A percentile compares a stretch with the other conserved stretches of the same genome.
phyloP scores from a whole-genome alignment of 805 yeast genomes.

The Cyberlindnera meyerae region DNA sequence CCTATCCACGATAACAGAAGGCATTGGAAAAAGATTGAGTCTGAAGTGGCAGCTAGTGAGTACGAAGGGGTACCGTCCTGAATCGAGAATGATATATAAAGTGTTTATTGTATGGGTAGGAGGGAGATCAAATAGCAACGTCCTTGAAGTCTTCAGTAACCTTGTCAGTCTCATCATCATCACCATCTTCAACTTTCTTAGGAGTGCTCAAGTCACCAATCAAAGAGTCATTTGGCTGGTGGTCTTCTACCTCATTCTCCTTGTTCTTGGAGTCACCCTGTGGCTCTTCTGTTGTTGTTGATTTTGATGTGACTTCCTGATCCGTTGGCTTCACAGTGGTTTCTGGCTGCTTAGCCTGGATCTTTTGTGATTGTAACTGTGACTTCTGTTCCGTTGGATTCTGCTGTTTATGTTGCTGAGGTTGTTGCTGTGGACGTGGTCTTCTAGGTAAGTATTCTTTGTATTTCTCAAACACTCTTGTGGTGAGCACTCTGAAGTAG shows the following conservation, averaged over 20 bases:
- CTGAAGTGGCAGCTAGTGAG: constrained; percentile 55
- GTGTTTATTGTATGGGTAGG: too few species aligned
- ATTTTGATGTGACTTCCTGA: neutral
- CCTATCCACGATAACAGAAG: constrained; percentile 72
- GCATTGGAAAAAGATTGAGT: constrained; percentile 55
- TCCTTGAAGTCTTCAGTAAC: constrained; percentile 21
- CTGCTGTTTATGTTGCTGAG: too few species aligned
- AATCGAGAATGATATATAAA: too few species aligned
- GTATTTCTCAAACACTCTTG: constrained; percentile 26
- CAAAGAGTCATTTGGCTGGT: neutral
- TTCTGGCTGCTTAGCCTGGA: constrained; percentile 4
- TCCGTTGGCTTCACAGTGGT: neutral
- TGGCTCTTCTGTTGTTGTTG: constrained; percentile 9
- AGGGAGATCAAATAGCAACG: constrained; percentile 13
- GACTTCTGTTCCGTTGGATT: too few species aligned
- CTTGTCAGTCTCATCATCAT: neutral
- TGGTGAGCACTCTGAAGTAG: constrained; percentile 36
- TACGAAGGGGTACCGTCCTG: constrained; percentile 86
- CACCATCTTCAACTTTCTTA: neutral
- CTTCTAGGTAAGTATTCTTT: constrained; percentile 14
- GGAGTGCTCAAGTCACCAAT: too few species aligned
- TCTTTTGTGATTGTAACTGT: constrained; percentile 1
- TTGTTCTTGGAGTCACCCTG: constrained; percentile 10
- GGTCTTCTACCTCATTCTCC: constrained; percentile 12
- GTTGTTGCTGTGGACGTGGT: constrained; percentile 11